A percentile compares a stretch with the other conserved stretches of the same genome.
Conservation (phyloP, 2,329 filamentous ascomycete genomes). For the Arachnomyces sp. region DNA sequence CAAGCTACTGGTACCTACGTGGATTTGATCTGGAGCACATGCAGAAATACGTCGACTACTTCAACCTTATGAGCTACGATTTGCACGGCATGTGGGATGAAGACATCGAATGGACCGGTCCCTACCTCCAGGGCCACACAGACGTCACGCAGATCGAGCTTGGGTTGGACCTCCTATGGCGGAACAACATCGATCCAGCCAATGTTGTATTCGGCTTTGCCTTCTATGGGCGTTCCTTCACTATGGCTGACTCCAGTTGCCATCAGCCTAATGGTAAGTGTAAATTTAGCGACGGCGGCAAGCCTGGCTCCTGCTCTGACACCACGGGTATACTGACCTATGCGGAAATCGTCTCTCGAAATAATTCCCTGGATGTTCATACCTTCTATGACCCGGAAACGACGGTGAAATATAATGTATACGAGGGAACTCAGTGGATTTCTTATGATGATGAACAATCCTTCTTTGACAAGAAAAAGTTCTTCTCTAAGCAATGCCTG, state of each 20-base stretch:
- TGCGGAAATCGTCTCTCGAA: conserved; percentile 27
- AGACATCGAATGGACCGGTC: conserved; percentile 11
- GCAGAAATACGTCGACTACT: conserved; percentile 14
- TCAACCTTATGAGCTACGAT: conserved; percentile 27
- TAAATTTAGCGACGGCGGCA: conserved; percentile 18
- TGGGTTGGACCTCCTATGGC: conserved; percentile 21
- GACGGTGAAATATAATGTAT: conserved; percentile 20
- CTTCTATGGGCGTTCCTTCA: conserved; percentile 24
- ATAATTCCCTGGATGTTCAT: conserved; percentile 12
- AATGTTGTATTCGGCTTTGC: conserved; percentile 24
- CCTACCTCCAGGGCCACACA: conserved; percentile 21
- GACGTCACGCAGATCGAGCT: conserved; percentile 26
- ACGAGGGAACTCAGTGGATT: conserved; percentile 23
- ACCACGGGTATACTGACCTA: conserved; percentile 23
- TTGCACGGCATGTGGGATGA: conserved; percentile 23
- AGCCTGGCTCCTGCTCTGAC: conserved; percentile 22
- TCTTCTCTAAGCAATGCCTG: conserved; percentile 23
- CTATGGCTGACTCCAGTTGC: conserved; percentile 18
- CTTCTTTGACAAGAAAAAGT: conserved; percentile 25
- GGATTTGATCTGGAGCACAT: conserved; percentile 18
- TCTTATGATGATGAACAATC: conserved; percentile 28
- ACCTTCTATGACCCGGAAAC: conserved; percentile 18
- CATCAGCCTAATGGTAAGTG: conserved; percentile 22
- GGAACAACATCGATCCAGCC: conserved; percentile 18
- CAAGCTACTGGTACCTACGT: conserved; percentile 25